Evolutionary conservation across 2,329 filamentous ascomycete genomes (phyloP).

Genomic region (Colletotrichum salicis): DNA sequence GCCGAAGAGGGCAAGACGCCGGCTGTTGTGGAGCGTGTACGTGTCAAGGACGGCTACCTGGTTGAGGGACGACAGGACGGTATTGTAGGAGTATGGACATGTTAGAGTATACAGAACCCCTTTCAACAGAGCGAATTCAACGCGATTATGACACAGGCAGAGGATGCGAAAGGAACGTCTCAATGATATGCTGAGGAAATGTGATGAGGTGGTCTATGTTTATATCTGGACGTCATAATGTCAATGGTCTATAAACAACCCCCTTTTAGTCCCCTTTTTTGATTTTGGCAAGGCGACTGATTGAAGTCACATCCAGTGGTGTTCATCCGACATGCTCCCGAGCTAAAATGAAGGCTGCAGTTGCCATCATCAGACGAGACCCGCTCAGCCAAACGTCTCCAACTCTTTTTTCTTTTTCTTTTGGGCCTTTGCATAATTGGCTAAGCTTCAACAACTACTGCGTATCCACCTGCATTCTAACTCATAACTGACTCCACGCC

Average conservation of each 20-base stretch:
- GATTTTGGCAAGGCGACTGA: neutral
- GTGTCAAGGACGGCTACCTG: constrained; percentile 93
- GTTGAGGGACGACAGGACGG: constrained; percentile 91
- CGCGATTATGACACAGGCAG: constrained; percentile 14
- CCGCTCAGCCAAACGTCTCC: neutral
- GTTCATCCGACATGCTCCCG: constrained; percentile 17
- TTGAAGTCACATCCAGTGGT: neutral
- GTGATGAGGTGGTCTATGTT: neutral
- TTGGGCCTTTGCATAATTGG: neutral
- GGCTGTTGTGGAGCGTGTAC: constrained; percentile 82
- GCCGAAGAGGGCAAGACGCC: constrained; percentile 73
- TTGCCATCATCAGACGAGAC: constrained; percentile 19
- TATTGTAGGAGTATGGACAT: constrained; percentile 90
- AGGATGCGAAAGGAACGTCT: neutral
- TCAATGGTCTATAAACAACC: neutral
- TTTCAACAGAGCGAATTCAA: constrained; percentile 31
- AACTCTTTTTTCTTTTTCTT: neutral
- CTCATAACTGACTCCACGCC: too few relatives aligned
- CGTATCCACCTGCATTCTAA: too few relatives aligned
- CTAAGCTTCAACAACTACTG: too few relatives aligned
- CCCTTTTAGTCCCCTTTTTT: neutral
- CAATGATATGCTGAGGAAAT: neutral
- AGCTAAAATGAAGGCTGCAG: neutral
- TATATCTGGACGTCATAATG: neutral
- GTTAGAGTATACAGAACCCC: constrained; percentile 50